Conservation (phyloP, 2,329 filamentous ascomycete genomes). For the Lecanicillium sp. region DNA sequence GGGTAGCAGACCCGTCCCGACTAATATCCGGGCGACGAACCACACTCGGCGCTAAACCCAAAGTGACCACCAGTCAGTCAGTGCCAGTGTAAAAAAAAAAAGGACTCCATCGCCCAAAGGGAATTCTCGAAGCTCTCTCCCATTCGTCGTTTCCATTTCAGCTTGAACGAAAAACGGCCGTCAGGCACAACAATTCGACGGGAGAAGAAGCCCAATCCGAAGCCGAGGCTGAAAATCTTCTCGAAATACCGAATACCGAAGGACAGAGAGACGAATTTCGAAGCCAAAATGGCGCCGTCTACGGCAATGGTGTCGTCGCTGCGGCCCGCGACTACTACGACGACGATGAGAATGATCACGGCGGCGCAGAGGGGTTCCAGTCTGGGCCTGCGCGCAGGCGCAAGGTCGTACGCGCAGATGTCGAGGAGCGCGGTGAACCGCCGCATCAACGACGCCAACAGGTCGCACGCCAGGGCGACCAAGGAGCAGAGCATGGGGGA, state of each 20-base stretch:
- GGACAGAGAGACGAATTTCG: not conserved
- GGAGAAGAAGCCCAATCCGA: too few species aligned
- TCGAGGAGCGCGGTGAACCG: constrained; percentile 4
- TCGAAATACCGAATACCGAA: not conserved
- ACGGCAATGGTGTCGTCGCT: constrained; percentile 3
- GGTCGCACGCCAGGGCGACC: constrained; percentile 20
- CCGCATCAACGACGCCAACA: not conserved
- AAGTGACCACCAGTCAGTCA: not conserved
- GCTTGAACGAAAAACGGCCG: too few species aligned
- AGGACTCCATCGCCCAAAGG: not conserved
- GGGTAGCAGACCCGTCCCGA: not conserved
- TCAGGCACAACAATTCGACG: too few species aligned
- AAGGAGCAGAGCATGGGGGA: constrained; percentile 24
- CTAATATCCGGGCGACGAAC: not conserved
- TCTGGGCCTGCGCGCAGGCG: not conserved
- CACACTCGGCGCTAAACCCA: not conserved
- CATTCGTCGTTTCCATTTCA: not conserved
- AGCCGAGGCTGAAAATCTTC: too few species aligned
- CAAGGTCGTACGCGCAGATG: not conserved
- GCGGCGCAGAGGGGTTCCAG: not conserved
- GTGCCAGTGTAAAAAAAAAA: not conserved
- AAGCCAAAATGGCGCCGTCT: not conserved
- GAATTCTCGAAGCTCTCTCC: too few species aligned
- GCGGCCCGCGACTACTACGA: not conserved
- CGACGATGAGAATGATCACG: not conserved